Evolutionary conservation across 108 stramenopile species (phyloP), one percentile per base, ranked within the genome.

Genomic region (Poteriospumella lacustris): DNA sequence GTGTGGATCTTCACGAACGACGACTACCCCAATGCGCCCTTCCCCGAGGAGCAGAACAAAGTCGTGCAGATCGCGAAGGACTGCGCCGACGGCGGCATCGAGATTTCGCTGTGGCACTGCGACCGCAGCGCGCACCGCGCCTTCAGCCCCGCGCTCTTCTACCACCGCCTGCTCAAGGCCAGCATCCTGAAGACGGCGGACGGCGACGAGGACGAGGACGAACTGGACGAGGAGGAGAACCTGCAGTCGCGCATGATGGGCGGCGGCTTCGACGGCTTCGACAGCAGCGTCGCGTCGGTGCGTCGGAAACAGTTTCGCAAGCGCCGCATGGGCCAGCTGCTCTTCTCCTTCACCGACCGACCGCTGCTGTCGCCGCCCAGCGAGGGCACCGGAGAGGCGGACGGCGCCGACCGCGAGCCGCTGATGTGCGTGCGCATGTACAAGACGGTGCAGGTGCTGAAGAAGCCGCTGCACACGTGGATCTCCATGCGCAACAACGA

Each of bases 1-100:
- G 42, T 73, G 9, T 73, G 70, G 70, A 5, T 73, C 3, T 73
- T 73, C 31, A 73, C 70, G 31, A 73, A 73, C 36, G 70, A 73
- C 41, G 70, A 73, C 31, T 42, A 56, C 42, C 70, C 70, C 12
- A 73, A 73, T 73, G 41, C 36, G 5, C 31, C 15, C 9, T 44
- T 29, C 42, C 70, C 47, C 9, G 42, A 9, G 26, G 70, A 73
- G 41, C 70, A 73, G 36, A 15, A 42, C 5, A 5, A n/a, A 29
- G 36, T 42, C 3, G 33, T 73, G 28, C 38, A 36, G 9, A 34
- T 73, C 31, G 70, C 70, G 9, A 73, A 73, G 33, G 70, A 73
- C 31, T 44, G 70, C 47, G 41, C 41, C 36, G 40, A 73, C 9
- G 47, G 31, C 9, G 70, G 70, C 15, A 19, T 73, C 3, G 41